A percentile compares a stretch with the other conserved stretches of the same genome.
These are phyloP conservation scores for Backusella mclennaniae DNA, from an alignment of 192 early-diverging fungal species.

Conservation along the genomic window DNA sequence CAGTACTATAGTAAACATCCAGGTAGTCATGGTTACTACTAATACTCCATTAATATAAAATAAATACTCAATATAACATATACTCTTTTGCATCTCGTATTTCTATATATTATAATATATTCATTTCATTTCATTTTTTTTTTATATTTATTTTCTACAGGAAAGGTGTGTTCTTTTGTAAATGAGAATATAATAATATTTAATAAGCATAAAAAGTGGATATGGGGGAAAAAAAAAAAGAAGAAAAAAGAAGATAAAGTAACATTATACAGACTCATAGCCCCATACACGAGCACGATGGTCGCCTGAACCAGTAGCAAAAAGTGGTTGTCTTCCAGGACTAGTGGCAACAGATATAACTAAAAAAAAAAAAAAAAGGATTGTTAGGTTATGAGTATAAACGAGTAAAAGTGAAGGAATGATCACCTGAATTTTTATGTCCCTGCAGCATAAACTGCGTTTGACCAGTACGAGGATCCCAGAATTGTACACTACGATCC, in stretches of 20 bases:
- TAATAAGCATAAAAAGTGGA: background rate
- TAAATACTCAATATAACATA: too few relatives aligned
- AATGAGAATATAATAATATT: background rate
- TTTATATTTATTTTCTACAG: background rate
- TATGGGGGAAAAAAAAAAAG: background rate
- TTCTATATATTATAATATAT: background rate
- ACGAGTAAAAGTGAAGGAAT: background rate
- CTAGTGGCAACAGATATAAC: conserved; percentile 92
- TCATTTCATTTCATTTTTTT: background rate
- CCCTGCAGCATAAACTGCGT: conserved; percentile 89
- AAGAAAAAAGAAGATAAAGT: background rate
- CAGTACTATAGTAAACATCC: background rate
- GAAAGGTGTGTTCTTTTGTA: background rate
- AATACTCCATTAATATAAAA: too few relatives aligned
- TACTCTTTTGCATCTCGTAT: background rate
- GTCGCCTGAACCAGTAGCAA: conserved; percentile 99
- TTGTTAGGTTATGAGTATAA: background rate
- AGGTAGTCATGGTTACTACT: background rate
- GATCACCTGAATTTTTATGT: conserved; percentile 92
- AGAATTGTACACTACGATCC: conserved; percentile 91
- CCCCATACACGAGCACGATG: conserved; percentile 91
- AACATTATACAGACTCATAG: conserved; percentile 44
- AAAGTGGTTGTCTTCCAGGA: conserved; percentile 69
- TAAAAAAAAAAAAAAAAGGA: conserved; percentile 21
- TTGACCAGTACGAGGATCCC: conserved; percentile 77